Base-by-base conservation (phyloP, 2,329 filamentous ascomycete genomes). In the Microcyclosporella mali region DNA sequence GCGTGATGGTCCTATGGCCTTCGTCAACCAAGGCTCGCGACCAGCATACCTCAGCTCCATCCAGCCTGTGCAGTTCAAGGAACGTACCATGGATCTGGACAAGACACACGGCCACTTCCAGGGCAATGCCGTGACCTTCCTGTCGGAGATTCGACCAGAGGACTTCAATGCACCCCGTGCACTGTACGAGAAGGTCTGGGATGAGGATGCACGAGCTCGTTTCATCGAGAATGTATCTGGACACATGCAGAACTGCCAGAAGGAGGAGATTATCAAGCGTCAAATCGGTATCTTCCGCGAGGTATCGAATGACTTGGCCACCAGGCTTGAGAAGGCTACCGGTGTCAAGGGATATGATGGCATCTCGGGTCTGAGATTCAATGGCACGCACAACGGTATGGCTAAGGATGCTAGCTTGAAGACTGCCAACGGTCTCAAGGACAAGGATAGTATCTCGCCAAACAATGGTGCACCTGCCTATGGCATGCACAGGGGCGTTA, bases 1-100 rank as follows among this genome's bases (percentile, higher is more conserved):
- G 62, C 78, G 84, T 48, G 84, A 88, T 57, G 85, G 85, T 12
- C 59, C 63, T 46, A 88, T 87, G 82, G 76, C 80, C 1, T 78
- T 79, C 55, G 71, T 75, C 58, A 84, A 87, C 65, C 77, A 81
- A 55, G 77, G 78, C 40, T 67, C 72, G 2, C 73, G 78, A 48
- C 73, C 76, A 11, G 72, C 74, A 54, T 81, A 79, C 59, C 69
- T 75, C 10, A 72, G 69, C 27, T 74, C 72, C 8, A 74, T 75
- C 38, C 60, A 73, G 56, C 73, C 73, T 0, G 70, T 75, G 34
- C 56, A 57, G n/a, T 74, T 75, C 65, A 64, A 63, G 33, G 48
- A 70, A 37, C 66, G 73, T 25, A 59, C 56, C 4, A 63, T 73
- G 36, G 65, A 75, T 47, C 61, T 73, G 12, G 66, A 72, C 62